Base-by-base conservation (phyloP, 108 stramenopile genomes). In the Skeletonema potamos region DNA sequence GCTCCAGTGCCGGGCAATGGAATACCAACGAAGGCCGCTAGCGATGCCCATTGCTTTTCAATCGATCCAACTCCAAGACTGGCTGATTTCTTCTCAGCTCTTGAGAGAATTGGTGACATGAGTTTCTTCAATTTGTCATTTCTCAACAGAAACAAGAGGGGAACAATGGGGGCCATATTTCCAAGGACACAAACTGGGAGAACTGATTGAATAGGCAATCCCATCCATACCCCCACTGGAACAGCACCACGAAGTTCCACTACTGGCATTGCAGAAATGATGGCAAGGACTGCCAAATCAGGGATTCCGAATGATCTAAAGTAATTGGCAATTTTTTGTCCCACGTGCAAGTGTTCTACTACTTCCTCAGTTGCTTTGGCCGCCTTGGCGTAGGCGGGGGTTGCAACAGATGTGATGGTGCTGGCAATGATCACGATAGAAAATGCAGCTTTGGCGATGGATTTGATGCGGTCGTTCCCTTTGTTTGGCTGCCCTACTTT, bases 1-100 rank as follows among this genome's bases (percentile, higher is more conserved):
- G 97, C 97, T 28, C 97, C 97, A 27, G 97, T 98, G 74, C 97
- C 97, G 4, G 97, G 97, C 12, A 98, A 82, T 22, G 97, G 97
- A 74, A 98, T 92, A 51, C 97, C 97, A 17, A 98, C 97, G 79
- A 98, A 98, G 27, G 92, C 87, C 27, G 96, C 96, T 17, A 98
- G 72, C 17, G 96, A 94, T 27, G 89, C 88, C 92, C 94, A 95
- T 58, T 95, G 92, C 56, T 90, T 87, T 60, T 92, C 82, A 39
- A 88, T 44, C 9, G 88, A 89, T 37, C 92, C 90, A 2, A 94
- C 87, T 43, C 92, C 92, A 56, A 94, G 72, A 66, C 78, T 82
- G 33, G 86, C 73, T 0, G 92, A 86, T 70, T 94, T 94, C 64
- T 91, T 89, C 66, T 91, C 92, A 11, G 92, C 92, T 8, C 90